These are phyloP conservation scores for Daldinia vernicosa DNA, from an alignment of 495 filamentous ascomycete species.

Conservation along the genomic window DNA sequence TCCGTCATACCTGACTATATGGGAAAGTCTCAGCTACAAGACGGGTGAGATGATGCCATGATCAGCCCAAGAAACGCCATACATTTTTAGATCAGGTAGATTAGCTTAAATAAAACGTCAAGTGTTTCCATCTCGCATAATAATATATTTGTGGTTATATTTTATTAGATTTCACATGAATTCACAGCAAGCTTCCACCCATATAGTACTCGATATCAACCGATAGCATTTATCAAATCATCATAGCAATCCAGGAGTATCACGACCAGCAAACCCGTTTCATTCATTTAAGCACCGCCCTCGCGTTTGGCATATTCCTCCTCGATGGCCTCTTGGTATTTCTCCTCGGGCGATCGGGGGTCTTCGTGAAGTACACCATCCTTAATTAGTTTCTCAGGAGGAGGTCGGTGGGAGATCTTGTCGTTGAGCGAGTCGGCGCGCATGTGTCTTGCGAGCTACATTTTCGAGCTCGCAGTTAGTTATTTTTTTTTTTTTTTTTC, in stretches of 20 bases:
- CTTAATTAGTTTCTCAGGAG: constrained; percentile 76
- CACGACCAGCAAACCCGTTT: not conserved
- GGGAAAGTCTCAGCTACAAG: not conserved
- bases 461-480: not conserved
- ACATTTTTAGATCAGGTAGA: not conserved
- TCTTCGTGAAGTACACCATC: constrained; percentile 79
- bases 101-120: not conserved
- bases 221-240: not conserved
- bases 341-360: constrained; percentile 60
- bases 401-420: constrained; percentile 77
- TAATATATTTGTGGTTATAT: not conserved
- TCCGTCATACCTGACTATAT: not conserved
- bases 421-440: constrained; percentile 83
- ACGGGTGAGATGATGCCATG: not conserved
- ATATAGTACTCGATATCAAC: not conserved
- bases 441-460: constrained; percentile 82
- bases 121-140: not conserved
- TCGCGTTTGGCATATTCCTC: constrained; percentile 62
- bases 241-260: constrained; percentile 3
- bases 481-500: not conserved
- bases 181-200: not conserved
- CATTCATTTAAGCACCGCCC: constrained; percentile 52
- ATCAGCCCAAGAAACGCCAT: not conserved
- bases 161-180: not conserved
- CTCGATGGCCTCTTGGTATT: constrained; percentile 59